Base-by-base conservation (phyloP, 139 green algal species). In the Chlorella sp. region DNA sequence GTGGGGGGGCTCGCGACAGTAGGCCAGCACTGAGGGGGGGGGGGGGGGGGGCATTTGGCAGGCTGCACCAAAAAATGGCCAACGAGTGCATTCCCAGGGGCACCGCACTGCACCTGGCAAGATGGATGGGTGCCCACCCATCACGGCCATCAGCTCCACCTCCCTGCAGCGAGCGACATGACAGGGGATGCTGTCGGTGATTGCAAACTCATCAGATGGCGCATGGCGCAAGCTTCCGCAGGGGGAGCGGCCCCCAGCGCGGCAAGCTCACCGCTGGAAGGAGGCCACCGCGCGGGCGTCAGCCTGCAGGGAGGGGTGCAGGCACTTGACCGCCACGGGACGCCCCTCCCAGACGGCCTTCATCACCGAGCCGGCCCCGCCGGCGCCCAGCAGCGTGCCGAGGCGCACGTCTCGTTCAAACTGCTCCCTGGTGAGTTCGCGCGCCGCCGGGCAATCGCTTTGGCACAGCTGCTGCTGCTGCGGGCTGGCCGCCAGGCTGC, bases 281-380 rank as follows among this genome's bases (percentile, higher is more conserved):
- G n/a, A n/a, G 38, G 56, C 55, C n/a, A 71, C 58, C n/a, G 72
- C 31, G 9, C 31, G 40, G 27, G 21, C 14, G 29, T 43, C 69
- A 31, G 68, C 70, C 27, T 62, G 62, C 23, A 27, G 27, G 2
- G 71, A 71, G 14, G 78, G 78, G 51, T 84, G 78, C 33, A 76
- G 35, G 9, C 76, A 19, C 64, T 84, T 84, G 9, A 84, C 78
- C 19, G 78, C 78, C 31, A 84, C 78, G 9, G 5, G 51, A 35
- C 38, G 46, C 5, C 78, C 78, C 33, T 27, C 51, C 42, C 53
- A 84, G 1, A 45, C 48, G 2, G 40, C 78, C 3, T 62, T 63
- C 25, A 80, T 65, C 27, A 84, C 78, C 12, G 56, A 59, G 23
- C 71, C 78, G 0, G 60, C 45, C 8, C 41, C 72, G 14, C 78